These are phyloP conservation scores for Eucalyptus sp. DNA, from an alignment of 345 rosid genomes.

Conservation along the genomic window DNA sequence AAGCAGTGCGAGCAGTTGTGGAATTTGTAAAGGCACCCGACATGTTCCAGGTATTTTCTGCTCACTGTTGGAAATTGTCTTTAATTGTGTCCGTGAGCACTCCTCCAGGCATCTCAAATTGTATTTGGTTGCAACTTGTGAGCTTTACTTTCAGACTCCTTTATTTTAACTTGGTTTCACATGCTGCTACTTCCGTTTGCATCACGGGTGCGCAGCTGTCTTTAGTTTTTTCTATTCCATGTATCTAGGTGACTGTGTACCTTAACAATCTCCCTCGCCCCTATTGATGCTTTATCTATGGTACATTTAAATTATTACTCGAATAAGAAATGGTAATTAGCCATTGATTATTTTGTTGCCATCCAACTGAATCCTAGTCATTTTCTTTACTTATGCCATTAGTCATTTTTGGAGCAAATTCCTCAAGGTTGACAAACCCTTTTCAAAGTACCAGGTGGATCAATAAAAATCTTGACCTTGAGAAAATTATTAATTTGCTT, in stretches of 20 bases:
- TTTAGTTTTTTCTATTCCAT: neutral
- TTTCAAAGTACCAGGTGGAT: neutral
- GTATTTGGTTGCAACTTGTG: neutral
- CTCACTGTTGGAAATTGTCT: neutral
- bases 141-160: neutral
- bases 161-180: neutral
- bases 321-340: neutral
- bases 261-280: neutral
- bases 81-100: neutral
- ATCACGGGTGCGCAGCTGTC: neutral
- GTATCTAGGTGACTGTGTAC: neutral
- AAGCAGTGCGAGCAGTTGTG: conserved; percentile 57
- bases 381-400: neutral
- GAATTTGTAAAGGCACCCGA: conserved; percentile 91
- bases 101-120: neutral
- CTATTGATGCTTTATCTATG: neutral
- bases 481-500: neutral
- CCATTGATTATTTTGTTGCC: neutral
- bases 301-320: neutral
- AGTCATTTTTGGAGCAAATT: neutral
- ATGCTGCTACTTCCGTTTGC: neutral
- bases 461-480: neutral
- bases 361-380: neutral
- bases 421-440: neutral
- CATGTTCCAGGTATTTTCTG: conserved; percentile 56